Evolutionary conservation across 208 protist genomes (phyloP).

Genomic region (Leishmania guyanensis): DNA sequence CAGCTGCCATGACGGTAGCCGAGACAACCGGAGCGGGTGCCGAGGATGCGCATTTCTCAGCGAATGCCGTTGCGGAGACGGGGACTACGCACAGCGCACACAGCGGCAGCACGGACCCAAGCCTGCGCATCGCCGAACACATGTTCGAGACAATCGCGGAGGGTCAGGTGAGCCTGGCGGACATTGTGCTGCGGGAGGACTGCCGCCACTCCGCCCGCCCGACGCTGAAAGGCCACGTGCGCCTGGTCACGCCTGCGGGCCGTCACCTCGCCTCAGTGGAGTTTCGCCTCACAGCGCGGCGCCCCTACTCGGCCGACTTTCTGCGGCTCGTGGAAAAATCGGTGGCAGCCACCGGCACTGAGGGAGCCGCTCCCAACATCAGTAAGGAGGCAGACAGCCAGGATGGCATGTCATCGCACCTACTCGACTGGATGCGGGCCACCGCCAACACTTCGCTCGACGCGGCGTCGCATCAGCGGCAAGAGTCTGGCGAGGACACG

Average conservation of each 20-base stretch:
- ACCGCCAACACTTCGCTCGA: conserved; percentile 25
- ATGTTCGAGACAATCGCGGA: conserved; percentile 87
- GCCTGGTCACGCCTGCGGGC: conserved; percentile 41
- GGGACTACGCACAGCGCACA: conserved; percentile 6
- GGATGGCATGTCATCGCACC: conserved; percentile 7
- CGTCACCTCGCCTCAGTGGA: conserved; percentile 87
- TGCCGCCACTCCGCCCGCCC: conserved; percentile 49
- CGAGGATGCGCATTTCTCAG: neutral
- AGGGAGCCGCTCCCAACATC: neutral
- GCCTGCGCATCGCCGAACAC: conserved; percentile 46
- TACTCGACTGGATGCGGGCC: conserved; percentile 26
- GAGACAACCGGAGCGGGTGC: neutral
- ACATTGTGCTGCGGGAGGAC: conserved; percentile 56
- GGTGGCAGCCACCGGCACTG: neutral
- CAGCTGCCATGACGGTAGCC: conserved; percentile 26
- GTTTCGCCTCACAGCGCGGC: conserved; percentile 76
- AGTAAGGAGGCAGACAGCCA: neutral
- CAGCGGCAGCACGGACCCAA: conserved; percentile 24
- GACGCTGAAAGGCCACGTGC: conserved; percentile 75
- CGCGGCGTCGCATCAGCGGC: neutral
- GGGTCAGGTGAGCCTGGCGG: conserved; percentile 61
- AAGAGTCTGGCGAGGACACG: neutral
- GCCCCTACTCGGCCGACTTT: conserved; percentile 73
- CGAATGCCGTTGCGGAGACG: neutral
- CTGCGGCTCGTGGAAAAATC: conserved; percentile 47